Base-by-base conservation (phyloP, 1,139 yeast genomes). In the Saccharomycopsis phalli region DNA sequence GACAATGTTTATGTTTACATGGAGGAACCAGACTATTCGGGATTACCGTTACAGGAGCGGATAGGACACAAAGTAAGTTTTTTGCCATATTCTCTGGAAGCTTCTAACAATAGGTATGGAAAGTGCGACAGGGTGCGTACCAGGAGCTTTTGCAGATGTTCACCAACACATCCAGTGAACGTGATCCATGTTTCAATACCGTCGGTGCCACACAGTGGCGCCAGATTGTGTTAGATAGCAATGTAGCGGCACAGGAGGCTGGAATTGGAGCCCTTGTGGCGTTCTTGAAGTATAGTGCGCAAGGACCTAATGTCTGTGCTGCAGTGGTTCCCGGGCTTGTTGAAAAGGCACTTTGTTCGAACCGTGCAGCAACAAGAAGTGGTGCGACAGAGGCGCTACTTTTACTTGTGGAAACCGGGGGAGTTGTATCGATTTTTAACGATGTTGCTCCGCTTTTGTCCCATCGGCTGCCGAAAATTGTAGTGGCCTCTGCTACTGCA, bases 221-320 rank as follows among this genome's bases (percentile, higher is more conserved):
- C 50, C 70, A 68, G 50, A 69, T 78, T 29, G 75, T 81, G 8
- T 67, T 73, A 5, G 99, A 91, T 56, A 59, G 81, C 32, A 91
- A 91, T 57, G 96, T 87, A 13, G 94, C 83, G 18, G 95, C 98
- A 0, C 95, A 87, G 51, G 97, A 91, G 55, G 63, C 81, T 0
- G 97, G 87, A 10, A 64, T 86, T 29, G 59, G 63, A 10, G 68
- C 82, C 4, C 58, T 83, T 20, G 60, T 61, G 11, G 68, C 72
- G n/a, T 72, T 74, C 50, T 62, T 83, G 42, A 72, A 74, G 51
- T 71, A 59, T 52, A 87, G 84, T 2, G 83, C 80, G 0, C n/a
- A n/a, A n/a, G n/a, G n/a, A n/a, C n/a, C n/a, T n/a, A n/a, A n/a
- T n/a, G 53, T 70, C 5, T 53, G 50, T 38, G 63, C 57, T 48